Evolutionary conservation across 148 eudicot genomes (phyloP).

Genomic region (Polygonum aviculare): DNA sequence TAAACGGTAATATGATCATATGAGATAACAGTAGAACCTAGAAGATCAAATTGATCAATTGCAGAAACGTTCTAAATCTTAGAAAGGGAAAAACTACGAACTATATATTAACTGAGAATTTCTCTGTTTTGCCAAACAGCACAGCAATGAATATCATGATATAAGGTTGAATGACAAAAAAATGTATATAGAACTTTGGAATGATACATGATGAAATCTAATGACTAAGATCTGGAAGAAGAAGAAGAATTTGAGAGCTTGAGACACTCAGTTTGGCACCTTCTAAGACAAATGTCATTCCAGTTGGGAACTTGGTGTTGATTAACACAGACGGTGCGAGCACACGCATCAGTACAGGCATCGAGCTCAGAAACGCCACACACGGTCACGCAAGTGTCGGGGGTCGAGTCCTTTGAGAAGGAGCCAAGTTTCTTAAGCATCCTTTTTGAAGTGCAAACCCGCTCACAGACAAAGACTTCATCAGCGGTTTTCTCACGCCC

Average conservation of each 20-base stretch:
- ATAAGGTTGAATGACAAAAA: background rate
- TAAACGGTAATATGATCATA: too few species aligned
- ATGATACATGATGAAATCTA: background rate
- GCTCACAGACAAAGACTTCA: constrained; percentile 56
- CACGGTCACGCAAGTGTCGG: constrained; percentile 58
- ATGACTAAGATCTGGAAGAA: background rate
- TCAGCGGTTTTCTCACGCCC: constrained; percentile 51
- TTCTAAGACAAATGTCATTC: constrained; percentile 51
- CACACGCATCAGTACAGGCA: constrained; percentile 61
- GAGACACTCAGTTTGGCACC: constrained; percentile 54
- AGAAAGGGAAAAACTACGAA: too few species aligned
- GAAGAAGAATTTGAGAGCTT: constrained; percentile 31
- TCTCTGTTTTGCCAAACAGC: too few species aligned
- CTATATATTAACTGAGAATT: too few species aligned
- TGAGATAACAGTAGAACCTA: too few species aligned
- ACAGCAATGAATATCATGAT: background rate
- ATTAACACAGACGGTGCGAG: constrained; percentile 53
- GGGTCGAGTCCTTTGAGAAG: constrained; percentile 60
- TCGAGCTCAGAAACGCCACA: constrained; percentile 61
- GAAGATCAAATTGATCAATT: too few species aligned
- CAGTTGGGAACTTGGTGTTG: constrained; percentile 68
- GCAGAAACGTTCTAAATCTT: too few species aligned
- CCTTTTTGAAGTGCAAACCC: constrained; percentile 60
- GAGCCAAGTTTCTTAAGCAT: constrained; percentile 62
- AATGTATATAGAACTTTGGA: background rate